Conservation (phyloP, 2,329 filamentous ascomycete species). For the Fusarium praegraminearum region DNA sequence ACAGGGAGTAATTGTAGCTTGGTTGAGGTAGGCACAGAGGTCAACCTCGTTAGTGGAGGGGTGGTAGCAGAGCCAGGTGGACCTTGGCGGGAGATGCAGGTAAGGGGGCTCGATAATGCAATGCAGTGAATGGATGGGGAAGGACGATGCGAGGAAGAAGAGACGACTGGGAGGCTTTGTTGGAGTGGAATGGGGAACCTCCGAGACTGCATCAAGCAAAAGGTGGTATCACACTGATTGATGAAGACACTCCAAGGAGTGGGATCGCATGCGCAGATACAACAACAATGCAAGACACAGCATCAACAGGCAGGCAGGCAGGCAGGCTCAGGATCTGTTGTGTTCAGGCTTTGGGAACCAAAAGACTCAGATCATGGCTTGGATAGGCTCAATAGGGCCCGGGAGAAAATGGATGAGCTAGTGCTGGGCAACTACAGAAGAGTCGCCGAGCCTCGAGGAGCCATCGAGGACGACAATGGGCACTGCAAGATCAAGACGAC, state of each 20-base stretch:
- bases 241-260: constrained; percentile 51
- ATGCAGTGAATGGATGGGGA: constrained; percentile 45
- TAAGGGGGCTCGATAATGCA: constrained; percentile 56
- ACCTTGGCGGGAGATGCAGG: constrained; percentile 61
- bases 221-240: constrained; percentile 54
- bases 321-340: constrained; percentile 36
- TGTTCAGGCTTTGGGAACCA: constrained; percentile 24
- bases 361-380: constrained; percentile 38
- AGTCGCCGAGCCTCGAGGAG: constrained; percentile 34
- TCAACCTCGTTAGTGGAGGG: constrained; percentile 51
- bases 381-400: constrained; percentile 39
- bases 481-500: constrained; percentile 25
- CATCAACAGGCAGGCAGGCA: constrained; percentile 27
- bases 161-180: constrained; percentile 46
- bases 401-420: constrained; percentile 28
- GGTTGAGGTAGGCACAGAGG: constrained; percentile 40
- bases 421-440: constrained; percentile 37
- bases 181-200: constrained; percentile 49
- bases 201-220: constrained; percentile 52
- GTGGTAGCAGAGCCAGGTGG: constrained; percentile 56
- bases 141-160: constrained; percentile 50
- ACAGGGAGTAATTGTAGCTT: constrained; percentile 49
- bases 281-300: constrained; percentile 38
- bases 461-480: constrained; percentile 26
- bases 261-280: constrained; percentile 40